These are phyloP conservation scores for Epichloe amarillans DNA, from an alignment of 2,329 filamentous ascomycete species.

Conservation along the genomic window DNA sequence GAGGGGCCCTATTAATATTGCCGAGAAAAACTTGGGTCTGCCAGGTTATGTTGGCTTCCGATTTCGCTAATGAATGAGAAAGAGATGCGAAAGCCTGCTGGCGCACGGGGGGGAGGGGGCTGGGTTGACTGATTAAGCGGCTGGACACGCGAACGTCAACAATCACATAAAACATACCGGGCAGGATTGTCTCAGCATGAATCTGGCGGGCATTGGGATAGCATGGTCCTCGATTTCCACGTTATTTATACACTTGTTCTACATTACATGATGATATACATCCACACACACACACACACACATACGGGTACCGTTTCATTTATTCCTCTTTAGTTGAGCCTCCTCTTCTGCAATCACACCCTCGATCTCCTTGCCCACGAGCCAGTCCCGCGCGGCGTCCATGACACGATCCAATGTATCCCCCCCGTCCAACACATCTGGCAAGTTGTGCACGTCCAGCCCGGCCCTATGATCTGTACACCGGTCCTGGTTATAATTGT, in stretches of 20 bases:
- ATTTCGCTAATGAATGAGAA: too few species aligned
- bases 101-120: too few species aligned
- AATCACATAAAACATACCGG: neutral
- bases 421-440: constrained; percentile 64
- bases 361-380: constrained; percentile 62
- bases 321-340: constrained; percentile 13
- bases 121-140: neutral
- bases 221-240: neutral
- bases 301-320: neutral
- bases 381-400: constrained; percentile 64
- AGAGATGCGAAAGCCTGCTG: too few species aligned
- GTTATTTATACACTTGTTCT: neutral
- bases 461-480: constrained; percentile 84
- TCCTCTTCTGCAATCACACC: constrained; percentile 53
- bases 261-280: neutral
- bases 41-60: too few species aligned
- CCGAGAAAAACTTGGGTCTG: too few species aligned
- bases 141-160: neutral
- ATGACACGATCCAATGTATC: constrained; percentile 62
- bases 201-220: neutral
- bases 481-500: constrained; percentile 63
- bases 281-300: neutral
- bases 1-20: neutral
- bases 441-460: constrained; percentile 64
- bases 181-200: neutral